Evolutionary conservation across 192 early-diverging fungal genomes (phyloP).

Genomic region (Coemansia sp.): DNA sequence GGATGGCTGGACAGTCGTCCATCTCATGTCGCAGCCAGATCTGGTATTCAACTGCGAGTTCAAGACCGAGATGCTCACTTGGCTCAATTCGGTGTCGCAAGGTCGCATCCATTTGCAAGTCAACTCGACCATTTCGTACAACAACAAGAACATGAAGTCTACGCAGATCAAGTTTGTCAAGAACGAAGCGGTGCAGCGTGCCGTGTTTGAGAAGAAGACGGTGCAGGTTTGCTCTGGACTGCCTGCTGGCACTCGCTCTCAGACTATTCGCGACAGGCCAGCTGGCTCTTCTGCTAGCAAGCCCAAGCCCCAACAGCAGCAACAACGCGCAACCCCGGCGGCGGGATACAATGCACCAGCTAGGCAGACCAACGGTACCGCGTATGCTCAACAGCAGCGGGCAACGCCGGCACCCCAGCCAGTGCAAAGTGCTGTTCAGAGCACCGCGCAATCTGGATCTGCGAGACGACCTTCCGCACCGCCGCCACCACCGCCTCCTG

Average conservation of each 20-base stretch:
- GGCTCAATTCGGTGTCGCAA: conserved; percentile 60
- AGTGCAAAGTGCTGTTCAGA: neutral
- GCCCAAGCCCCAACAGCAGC: conserved; percentile 5
- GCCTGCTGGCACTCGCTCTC: conserved; percentile 57
- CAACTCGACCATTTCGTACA: conserved; percentile 61
- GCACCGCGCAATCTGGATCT: neutral
- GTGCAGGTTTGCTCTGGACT: conserved; percentile 64
- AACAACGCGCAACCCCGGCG: conserved; percentile 5
- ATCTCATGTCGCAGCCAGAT: conserved; percentile 61
- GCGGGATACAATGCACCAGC: conserved; percentile 2
- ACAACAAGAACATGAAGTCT: conserved; percentile 71
- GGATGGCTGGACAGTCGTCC: conserved; percentile 73
- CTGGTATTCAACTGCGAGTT: conserved; percentile 64
- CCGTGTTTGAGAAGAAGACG: conserved; percentile 69
- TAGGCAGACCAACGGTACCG: neutral
- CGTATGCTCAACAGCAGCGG: conserved; percentile 8
- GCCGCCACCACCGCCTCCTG: conserved; percentile 62
- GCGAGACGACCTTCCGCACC: conserved; percentile 33
- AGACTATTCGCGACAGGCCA: conserved; percentile 16
- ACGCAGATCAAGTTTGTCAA: conserved; percentile 75
- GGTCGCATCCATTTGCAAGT: conserved; percentile 63
- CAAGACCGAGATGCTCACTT: conserved; percentile 73
- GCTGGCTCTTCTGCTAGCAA: neutral
- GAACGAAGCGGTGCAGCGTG: conserved; percentile 58
- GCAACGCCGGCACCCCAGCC: neutral